Conservation (phyloP, 2,329 filamentous ascomycete species). For the Coniella vitis region DNA sequence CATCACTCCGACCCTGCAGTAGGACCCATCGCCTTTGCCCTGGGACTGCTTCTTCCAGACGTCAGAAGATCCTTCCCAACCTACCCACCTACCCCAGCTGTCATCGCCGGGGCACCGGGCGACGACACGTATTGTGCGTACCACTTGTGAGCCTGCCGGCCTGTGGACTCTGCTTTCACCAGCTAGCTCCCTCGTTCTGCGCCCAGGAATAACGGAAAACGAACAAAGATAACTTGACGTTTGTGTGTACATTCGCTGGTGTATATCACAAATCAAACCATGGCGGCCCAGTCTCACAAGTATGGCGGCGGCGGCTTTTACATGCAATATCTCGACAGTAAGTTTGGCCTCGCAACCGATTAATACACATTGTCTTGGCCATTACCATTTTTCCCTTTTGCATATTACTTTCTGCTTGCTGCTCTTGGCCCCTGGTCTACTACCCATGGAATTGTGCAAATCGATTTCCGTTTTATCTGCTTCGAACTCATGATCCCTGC, state of each 20-base stretch:
- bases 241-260: not conserved
- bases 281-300: conserved; percentile 25
- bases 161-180: conserved; percentile 18
- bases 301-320: conserved; percentile 56
- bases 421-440: no score
- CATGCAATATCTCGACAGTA: conserved; percentile 70
- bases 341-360: conserved; percentile 34
- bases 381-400: not conserved
- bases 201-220: not conserved
- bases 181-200: not conserved
- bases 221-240: no score
- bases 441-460: no score
- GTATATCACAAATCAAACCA: conserved; percentile 4
- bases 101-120: conserved; percentile 16
- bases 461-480: not conserved
- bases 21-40: conserved; percentile 25
- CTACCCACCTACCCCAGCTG: conserved; percentile 20
- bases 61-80: conserved; percentile 10
- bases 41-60: not conserved
- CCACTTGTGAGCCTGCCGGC: conserved; percentile 18
- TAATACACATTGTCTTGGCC: conserved; percentile 7
- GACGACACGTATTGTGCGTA: conserved; percentile 14
- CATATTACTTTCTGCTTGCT: not conserved
- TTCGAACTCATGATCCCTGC: no score
- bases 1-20: conserved; percentile 34